Evolutionary conservation across 768 basidiomycete species (phyloP).

Genomic region (Mycena latifolia): DNA sequence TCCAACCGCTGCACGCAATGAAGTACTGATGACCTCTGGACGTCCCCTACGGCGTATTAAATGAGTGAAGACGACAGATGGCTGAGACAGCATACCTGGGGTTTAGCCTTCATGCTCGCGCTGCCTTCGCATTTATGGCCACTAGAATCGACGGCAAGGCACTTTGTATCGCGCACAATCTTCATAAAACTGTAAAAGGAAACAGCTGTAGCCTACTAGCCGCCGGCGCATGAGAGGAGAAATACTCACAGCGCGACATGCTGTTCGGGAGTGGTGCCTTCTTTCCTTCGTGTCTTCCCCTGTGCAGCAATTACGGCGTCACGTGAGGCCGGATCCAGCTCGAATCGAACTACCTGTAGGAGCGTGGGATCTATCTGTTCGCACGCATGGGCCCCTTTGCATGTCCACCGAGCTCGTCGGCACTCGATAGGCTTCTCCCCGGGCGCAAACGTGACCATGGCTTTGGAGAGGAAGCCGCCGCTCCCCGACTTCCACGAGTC

Average conservation of each 20-base stretch:
- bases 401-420: not conserved
- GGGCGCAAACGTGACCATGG: slow-evolving; percentile 5
- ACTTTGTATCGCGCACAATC: not conserved
- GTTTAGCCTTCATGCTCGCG: not conserved
- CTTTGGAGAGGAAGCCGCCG: too few species aligned
- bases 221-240: too few species aligned
- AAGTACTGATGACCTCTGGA: not conserved
- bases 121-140: not conserved
- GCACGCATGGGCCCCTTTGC: not conserved
- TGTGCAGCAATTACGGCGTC: not conserved
- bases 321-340: slow-evolving; percentile 5
- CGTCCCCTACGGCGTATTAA: not conserved
- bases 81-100: not conserved
- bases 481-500: slow-evolving; percentile 11
- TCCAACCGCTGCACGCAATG: too few species aligned
- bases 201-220: not conserved
- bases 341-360: not conserved
- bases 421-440: not conserved
- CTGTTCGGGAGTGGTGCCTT: not conserved
- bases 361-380: not conserved
- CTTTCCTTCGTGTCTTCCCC: not conserved
- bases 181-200: not conserved
- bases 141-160: not conserved
- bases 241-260: not conserved
- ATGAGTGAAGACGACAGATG: not conserved